Evolutionary conservation across 2,329 filamentous ascomycete species (phyloP), one percentile per base, ranked within the genome.

Genomic region (Cadophora malorum): DNA sequence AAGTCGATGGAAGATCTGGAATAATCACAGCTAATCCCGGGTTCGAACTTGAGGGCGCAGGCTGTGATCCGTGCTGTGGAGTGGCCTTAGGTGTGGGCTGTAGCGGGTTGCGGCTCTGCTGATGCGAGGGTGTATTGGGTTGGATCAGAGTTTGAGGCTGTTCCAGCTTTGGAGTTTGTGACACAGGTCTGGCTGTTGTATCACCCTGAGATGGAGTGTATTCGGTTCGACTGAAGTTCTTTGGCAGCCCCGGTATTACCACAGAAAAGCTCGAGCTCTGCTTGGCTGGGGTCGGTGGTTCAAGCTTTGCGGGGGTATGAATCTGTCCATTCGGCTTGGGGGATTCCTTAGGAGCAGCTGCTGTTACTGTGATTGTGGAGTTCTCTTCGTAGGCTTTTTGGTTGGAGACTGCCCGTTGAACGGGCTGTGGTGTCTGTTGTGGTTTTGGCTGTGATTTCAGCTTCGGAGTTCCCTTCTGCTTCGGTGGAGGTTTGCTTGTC

Each of bases 241-340:
- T 67, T 14, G 74, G 71, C 4, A 74, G 52, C 33, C 59, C 66
- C 56, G 75, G 75, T 65, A 76, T 76, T 41, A 75, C 67, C n/a
- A 77, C 71, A 28, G 70, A 62, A 49, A 75, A 66, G 28, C 64
- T 66, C 8, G 74, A 71, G n/a, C 60, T 68, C 31, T 76, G 65
- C 73, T 83, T 78, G 79, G 81, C 76, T 79, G 82, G 59, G 77
- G 78, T 74, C 69, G 69, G 63, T 58, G 35, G 38, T 19, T 45
- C 38, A 4, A 41, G 14, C 12, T 56, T 53, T 41, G 52, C 12
- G n/a, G 63, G 63, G n/a, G 23, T 28, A 63, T 23, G 47, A n/a
- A 33, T 28, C 33, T 66, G 16, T 31, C 25, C 38, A 21, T 49
- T 35, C 10, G 28, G 9, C 50, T 50, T 52, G 5, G 58, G 23